phyloP scores from a whole-genome alignment of 345 rosid species.

The Tarenaya hassleriana region DNA sequence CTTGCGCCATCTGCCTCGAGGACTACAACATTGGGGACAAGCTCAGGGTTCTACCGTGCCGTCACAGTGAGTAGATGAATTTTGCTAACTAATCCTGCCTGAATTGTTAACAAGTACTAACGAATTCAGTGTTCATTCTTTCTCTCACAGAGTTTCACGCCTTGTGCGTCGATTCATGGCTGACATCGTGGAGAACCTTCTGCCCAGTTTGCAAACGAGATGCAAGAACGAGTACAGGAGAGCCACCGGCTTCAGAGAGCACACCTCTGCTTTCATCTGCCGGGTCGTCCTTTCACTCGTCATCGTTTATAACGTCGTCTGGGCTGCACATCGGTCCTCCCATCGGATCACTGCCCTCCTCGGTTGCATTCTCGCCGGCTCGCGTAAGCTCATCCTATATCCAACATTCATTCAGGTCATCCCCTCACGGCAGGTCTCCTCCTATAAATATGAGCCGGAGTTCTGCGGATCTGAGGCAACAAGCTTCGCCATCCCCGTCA shows the following conservation, averaged over 20 bases:
- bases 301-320: slow-evolving; percentile 46
- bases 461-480: slow-evolving; percentile 47
- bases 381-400: slow-evolving; percentile 40
- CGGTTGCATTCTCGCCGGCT: slow-evolving; percentile 32
- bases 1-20: slow-evolving; percentile 88
- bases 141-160: slow-evolving; percentile 93
- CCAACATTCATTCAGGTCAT: slow-evolving; percentile 37
- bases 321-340: slow-evolving; percentile 36
- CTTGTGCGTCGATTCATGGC: slow-evolving; percentile 81
- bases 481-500: slow-evolving; percentile 53
- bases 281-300: slow-evolving; percentile 25
- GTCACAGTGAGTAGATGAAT: slow-evolving; percentile 71
- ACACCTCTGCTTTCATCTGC: slow-evolving; percentile 60
- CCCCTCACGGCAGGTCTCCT: slow-evolving; percentile 41
- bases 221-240: slow-evolving; percentile 54
- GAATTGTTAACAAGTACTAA: too few relatives aligned
- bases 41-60: slow-evolving; percentile 79
- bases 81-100: too few relatives aligned
- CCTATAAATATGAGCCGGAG: slow-evolving; percentile 38
- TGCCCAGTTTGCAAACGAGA: slow-evolving; percentile 90
- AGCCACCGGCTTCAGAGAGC: slow-evolving; percentile 67
- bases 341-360: slow-evolving; percentile 37
- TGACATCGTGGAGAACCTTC: slow-evolving; percentile 78
- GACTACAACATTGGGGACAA: slow-evolving; percentile 82
- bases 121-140: too few relatives aligned